Evolutionary conservation across 2,329 filamentous ascomycete species (phyloP).

Genomic region (Leptographium flavum): DNA sequence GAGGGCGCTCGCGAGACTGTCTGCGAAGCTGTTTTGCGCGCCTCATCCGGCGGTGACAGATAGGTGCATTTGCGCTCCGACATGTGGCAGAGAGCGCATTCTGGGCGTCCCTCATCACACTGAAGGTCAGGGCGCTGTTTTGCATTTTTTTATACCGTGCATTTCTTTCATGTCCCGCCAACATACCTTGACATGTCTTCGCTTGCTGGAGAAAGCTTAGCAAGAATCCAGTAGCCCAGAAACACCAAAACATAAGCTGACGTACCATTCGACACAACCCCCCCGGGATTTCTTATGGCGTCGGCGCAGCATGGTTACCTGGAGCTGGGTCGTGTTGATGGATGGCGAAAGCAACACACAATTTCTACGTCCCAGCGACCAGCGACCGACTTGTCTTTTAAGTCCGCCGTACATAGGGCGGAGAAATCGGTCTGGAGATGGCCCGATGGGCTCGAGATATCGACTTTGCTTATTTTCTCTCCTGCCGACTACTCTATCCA

Average conservation of each 20-base stretch:
- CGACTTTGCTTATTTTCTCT: too few relatives aligned
- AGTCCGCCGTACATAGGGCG: too few relatives aligned
- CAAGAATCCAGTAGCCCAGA: too few relatives aligned
- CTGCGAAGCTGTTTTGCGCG: not conserved
- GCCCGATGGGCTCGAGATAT: too few relatives aligned
- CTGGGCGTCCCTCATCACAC: conserved; percentile 18
- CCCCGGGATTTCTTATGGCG: conserved; percentile 19
- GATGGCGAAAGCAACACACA: too few relatives aligned
- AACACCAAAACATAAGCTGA: not conserved
- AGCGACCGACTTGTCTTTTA: too few relatives aligned
- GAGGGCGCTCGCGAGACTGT: too few relatives aligned
- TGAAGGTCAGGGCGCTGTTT: conserved; percentile 4
- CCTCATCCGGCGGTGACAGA: conserved; percentile 2
- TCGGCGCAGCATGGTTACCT: conserved; percentile 15
- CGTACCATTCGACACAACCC: conserved; percentile 17
- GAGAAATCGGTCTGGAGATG: too few relatives aligned
- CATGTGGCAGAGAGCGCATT: conserved; percentile 16
- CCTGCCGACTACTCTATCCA: too few relatives aligned
- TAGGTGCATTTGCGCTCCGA: conserved; percentile 16
- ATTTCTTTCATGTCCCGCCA: not conserved
- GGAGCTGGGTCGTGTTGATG: too few relatives aligned
- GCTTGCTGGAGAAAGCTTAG: conserved; percentile 11
- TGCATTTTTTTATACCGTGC: not conserved
- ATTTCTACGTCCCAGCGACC: too few relatives aligned
- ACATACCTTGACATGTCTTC: conserved; percentile 18